phyloP scores from a whole-genome alignment of 371 early-diverging fungal species.

The Mortierella sp. region DNA sequence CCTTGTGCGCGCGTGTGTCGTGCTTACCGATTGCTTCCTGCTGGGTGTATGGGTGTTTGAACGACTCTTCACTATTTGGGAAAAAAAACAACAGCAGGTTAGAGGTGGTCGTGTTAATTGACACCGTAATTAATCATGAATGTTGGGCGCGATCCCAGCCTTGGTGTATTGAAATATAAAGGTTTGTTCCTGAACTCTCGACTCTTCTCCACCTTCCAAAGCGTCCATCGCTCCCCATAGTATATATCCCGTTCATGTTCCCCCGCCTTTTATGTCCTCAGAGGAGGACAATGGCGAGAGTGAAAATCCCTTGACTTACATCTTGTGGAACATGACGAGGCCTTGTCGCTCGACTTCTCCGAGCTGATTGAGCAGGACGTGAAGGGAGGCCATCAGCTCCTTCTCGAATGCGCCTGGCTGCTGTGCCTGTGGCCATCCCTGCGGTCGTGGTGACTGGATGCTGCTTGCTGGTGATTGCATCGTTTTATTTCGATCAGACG shows the following conservation, averaged over 20 bases:
- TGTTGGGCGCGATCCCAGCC: neutral
- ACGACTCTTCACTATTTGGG: slow-evolving; percentile 46
- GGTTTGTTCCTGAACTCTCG: too few species aligned
- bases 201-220: too few species aligned
- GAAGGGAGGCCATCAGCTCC: slow-evolving; percentile 40
- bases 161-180: neutral
- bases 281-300: neutral
- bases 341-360: slow-evolving; percentile 53
- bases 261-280: neutral
- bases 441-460: slow-evolving; percentile 48
- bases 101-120: neutral
- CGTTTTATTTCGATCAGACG: neutral
- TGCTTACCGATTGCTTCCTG: slow-evolving; percentile 46
- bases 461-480: slow-evolving; percentile 48
- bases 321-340: slow-evolving; percentile 57
- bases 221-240: too few species aligned
- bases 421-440: slow-evolving; percentile 28
- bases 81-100: neutral
- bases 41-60: slow-evolving; percentile 53
- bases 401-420: slow-evolving; percentile 44
- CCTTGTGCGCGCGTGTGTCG: neutral
- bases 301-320: slow-evolving; percentile 26
- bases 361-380: slow-evolving; percentile 45
- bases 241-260: neutral
- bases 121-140: neutral